Percentiles rank a stretch among this genome's conserved stretches.
phyloP scores from a whole-genome alignment of 2,329 filamentous ascomycete species.

The Phyllosticta paracitricarpa region DNA sequence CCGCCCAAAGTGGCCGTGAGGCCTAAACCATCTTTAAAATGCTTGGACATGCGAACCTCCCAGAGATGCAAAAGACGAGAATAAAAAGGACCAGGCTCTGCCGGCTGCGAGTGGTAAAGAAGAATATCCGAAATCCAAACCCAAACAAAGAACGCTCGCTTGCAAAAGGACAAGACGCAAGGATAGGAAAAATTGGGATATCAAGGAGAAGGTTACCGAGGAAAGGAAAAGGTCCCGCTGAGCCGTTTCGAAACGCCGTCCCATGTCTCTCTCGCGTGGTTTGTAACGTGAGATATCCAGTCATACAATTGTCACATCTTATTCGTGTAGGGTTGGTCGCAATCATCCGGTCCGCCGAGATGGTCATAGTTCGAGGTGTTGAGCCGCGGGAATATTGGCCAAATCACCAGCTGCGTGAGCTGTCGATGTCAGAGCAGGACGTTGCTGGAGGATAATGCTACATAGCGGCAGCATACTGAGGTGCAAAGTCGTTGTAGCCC shows the following conservation, averaged over 20 bases:
- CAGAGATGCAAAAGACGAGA: conserved; percentile 30
- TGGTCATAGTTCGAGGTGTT: conserved; percentile 9
- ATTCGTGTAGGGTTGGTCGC: conserved; percentile 24
- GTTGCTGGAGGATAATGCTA: conserved; percentile 52
- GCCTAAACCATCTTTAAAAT: conserved; percentile 33
- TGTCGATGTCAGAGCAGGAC: conserved; percentile 22
- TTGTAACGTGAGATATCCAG: conserved; percentile 33
- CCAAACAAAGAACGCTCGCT: conserved; percentile 30
- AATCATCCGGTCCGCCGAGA: conserved; percentile 29
- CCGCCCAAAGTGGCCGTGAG: conserved; percentile 34
- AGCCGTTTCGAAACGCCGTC: conserved; percentile 45
- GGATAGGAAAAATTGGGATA: conserved; percentile 31
- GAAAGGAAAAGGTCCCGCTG: conserved; percentile 31
- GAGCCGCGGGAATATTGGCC: conserved; percentile 23
- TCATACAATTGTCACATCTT: conserved; percentile 32
- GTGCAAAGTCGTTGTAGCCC: conserved; percentile 68
- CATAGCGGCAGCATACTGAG: conserved; percentile 65
- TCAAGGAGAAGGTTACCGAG: conserved; percentile 29
- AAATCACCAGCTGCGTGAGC: conserved; percentile 27
- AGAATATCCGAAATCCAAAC: conserved; percentile 20
- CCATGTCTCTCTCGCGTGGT: conserved; percentile 32
- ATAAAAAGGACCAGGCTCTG: conserved; percentile 22
- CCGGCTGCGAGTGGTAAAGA: conserved; percentile 19
- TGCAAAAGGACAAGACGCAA: conserved; percentile 26
- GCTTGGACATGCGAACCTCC: conserved; percentile 35